A percentile compares a stretch with the other conserved stretches of the same genome.
Evolutionary conservation across 1,284 basidiomycete species (phyloP).

Genomic region (Anthracocystis setariae): DNA sequence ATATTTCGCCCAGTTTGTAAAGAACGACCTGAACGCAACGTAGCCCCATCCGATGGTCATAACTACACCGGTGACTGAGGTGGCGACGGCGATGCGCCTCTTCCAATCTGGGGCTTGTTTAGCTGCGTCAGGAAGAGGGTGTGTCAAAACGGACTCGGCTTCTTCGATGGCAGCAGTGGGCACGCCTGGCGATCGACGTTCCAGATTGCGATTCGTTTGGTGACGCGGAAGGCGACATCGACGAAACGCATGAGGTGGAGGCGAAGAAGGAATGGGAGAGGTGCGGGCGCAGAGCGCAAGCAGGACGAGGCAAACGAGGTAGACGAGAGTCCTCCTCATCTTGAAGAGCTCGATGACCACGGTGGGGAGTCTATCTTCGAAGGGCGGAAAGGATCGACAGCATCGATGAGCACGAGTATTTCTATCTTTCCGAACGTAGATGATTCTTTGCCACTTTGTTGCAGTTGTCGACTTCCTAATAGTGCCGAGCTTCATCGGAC

Average conservation of each 20-base stretch:
- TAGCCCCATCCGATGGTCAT: conserved; percentile 36
- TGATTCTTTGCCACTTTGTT: no score
- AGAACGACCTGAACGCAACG: conserved; percentile 20
- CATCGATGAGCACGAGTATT: no score
- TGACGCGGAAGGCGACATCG: no score
- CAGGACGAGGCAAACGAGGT: conserved; percentile 4
- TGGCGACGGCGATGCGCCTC: conserved; percentile 18
- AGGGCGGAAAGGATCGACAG: no score
- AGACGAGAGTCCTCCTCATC: conserved; percentile 20
- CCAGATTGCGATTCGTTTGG: no score
- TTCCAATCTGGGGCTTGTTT: no score
- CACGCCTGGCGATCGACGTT: no score
- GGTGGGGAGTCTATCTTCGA: neutral
- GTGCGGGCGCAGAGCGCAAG: conserved; percentile 19
- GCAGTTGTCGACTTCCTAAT: no score
- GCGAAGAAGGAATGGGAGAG: conserved; percentile 10
- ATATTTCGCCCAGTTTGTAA: conserved; percentile 12
- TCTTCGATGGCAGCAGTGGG: neutral
- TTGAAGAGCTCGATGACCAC: neutral
- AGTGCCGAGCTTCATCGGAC: no score
- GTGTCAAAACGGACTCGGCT: neutral
- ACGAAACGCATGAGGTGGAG: neutral
- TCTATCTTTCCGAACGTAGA: no score
- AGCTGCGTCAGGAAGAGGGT: neutral
- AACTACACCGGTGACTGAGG: conserved; percentile 7